Evolutionary conservation across 257 asterid genomes (phyloP).

Genomic region (Scutellaria galericulata): DNA sequence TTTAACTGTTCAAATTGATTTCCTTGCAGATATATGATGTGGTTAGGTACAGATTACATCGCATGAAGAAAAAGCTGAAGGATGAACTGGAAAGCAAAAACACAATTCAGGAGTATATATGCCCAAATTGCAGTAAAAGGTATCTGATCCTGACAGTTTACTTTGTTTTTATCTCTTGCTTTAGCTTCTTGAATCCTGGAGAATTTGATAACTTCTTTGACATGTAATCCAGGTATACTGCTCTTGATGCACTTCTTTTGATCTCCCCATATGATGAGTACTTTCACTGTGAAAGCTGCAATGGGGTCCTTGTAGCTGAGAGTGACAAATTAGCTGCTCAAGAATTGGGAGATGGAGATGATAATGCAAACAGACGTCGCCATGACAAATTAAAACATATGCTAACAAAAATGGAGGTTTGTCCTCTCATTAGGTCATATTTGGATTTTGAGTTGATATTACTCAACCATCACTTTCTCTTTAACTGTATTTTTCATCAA

Average conservation of each 20-base stretch:
- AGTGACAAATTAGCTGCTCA: slow-evolving; percentile 77
- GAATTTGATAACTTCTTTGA: slow-evolving; percentile 26
- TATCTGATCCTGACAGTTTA: slow-evolving; percentile 24
- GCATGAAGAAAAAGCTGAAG: slow-evolving; percentile 91
- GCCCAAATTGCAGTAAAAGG: slow-evolving; percentile 91
- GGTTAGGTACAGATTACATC: slow-evolving; percentile 87
- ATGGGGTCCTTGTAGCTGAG: slow-evolving; percentile 82
- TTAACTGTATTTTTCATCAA: too few relatives aligned
- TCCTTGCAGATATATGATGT: slow-evolving; percentile 84
- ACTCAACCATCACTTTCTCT: slow-evolving; percentile 9
- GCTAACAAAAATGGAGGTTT: slow-evolving; percentile 89
- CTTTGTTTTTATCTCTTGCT: slow-evolving; percentile 28
- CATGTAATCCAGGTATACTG: slow-evolving; percentile 68
- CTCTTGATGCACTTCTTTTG: slow-evolving; percentile 86
- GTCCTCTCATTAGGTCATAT: slow-evolving; percentile 35
- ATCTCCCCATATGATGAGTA: slow-evolving; percentile 71
- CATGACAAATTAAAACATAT: slow-evolving; percentile 77
- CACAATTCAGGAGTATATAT: slow-evolving; percentile 85
- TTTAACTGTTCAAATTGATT: slow-evolving; percentile 21
- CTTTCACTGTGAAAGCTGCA: slow-evolving; percentile 94
- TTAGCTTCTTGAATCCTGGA: slow-evolving; percentile 15
- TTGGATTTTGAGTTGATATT: slow-evolving; percentile 1
- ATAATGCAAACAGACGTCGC: slow-evolving; percentile 83
- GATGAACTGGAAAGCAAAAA: slow-evolving; percentile 96
- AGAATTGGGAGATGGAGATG: slow-evolving; percentile 88